Evolutionary conservation across 352 stramenopile species (phyloP), one percentile per base, ranked within the genome.

Genomic region (Chrysophaeum taylorii): DNA sequence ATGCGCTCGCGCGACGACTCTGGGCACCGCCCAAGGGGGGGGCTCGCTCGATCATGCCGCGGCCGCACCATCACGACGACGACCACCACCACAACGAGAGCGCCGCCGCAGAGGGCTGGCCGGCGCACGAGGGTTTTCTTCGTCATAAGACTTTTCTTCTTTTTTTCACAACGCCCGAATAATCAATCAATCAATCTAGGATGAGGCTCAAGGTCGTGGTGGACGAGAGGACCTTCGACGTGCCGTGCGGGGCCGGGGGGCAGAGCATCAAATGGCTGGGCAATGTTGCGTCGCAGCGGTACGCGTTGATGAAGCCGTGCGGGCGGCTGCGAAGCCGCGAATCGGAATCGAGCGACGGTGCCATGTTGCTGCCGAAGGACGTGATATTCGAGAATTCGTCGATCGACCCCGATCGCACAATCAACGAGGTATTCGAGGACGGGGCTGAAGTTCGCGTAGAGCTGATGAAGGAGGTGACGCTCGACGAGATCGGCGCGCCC

Each of bases 181-280:
- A n/a, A n/a, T n/a, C n/a, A n/a, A n/a, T n/a, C n/a, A n/a, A n/a
- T n/a, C n/a, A n/a, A n/a, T n/a, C n/a, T n/a, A n/a, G n/a, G n/a
- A 73, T 73, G 69, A 73, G 52, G 69, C 60, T 73, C 16, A n/a
- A 43, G 39, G 50, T 67, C 5, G n/a, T 37, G 15, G 69, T 73
- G 2, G 69, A 64, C 1, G 57, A 38, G 29, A 37, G 70, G 38
- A 50, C 85, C 53, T 87, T 92, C 53, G 72, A 76, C 2, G 78
- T 93, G n/a, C 80, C 85, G 0, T 90, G 85, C 73, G 87, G 87
- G 36, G 85, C 89, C 70, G 87, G 87, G 15, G 72, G 54, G 31
- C 87, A 93, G 78, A 84, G 70, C 38, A 75, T 89, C 74, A 89
- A 88, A 60, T 92, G 87, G 87, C 85, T 93, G 25, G 83, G 83